Evolutionary conservation across 2,329 filamentous ascomycete species (phyloP), one percentile per base, ranked within the genome.

Genomic region (Botryosphaeria agaves): DNA sequence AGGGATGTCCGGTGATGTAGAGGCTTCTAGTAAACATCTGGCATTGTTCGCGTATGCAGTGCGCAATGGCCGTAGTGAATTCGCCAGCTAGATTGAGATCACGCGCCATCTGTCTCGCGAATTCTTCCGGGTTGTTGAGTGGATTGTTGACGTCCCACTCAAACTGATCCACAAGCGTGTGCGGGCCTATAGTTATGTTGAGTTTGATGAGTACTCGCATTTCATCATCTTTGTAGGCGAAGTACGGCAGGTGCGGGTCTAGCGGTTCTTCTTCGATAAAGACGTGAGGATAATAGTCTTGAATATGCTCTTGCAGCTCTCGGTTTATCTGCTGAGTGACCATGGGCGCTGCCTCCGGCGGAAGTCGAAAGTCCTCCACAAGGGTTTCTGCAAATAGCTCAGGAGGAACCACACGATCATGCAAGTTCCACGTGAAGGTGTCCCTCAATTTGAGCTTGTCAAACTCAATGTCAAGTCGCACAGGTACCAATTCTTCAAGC

Each of bases 61-160:
- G 89, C 8, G 89, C 89, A 50, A 98, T 95, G 5, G 89, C 87
- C 0, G 89, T 98, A 2, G 83, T 85, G 46, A 98, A 98, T 52
- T 98, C 89, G 38, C 89, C 89, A 1, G 82, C 83, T 12, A 98
- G 66, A 4, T 85, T 85, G 16, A 98, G 66, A 46, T 98, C 89
- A 35, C 74, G 72, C 0, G 85, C 75, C 82, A 95, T 92, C 48
- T 76, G 76, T 36, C 71, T 64, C 16, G 89, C 89, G 51, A 98
- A 98, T 34, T 92, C 83, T 55, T 98, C 89, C 2, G 89, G 84
- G 0, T 80, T 91, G 52, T 98, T 98, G 32, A 77, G 61, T 0
- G 85, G 79, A 50, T 93, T 91, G 55, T 95, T 95, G 49, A 95
- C 84, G 44, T 98, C 89, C 89, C 89, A 98, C 55, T 98, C 89